Conservation (phyloP, 805 yeast genomes). For the Candida argentea region DNA sequence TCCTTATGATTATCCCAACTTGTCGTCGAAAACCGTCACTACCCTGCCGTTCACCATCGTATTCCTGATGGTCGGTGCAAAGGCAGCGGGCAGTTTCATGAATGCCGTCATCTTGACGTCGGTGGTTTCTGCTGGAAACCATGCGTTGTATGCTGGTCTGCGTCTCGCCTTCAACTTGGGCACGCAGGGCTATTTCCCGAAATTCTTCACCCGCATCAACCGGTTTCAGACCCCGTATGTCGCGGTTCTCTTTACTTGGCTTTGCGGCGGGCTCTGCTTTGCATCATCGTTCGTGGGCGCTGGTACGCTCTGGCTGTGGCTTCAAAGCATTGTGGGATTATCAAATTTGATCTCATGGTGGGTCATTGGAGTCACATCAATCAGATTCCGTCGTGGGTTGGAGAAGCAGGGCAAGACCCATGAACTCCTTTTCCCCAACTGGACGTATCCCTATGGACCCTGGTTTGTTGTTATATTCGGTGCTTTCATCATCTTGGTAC, state of each 20-base stretch:
- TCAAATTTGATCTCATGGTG: slow-evolving; percentile 45
- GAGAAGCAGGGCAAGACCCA: slow-evolving; percentile 32
- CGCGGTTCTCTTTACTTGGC: slow-evolving; percentile 41
- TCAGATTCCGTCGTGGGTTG: slow-evolving; percentile 39
- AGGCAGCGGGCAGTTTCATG: slow-evolving; percentile 32
- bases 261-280: slow-evolving; percentile 47
- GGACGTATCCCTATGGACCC: slow-evolving; percentile 46
- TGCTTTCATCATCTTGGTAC: slow-evolving; percentile 36
- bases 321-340: slow-evolving; percentile 43
- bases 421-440: slow-evolving; percentile 32
- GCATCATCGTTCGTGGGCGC: slow-evolving; percentile 49
- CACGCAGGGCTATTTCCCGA: slow-evolving; percentile 37
- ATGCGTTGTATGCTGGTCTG: slow-evolving; percentile 42
- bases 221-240: slow-evolving; percentile 39
- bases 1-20: slow-evolving; percentile 27
- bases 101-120: slow-evolving; percentile 49
- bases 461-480: slow-evolving; percentile 35
- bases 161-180: slow-evolving; percentile 42
- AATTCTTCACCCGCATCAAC: slow-evolving; percentile 30
- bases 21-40: slow-evolving; percentile 16
- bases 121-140: slow-evolving; percentile 46
- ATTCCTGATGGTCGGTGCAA: slow-evolving; percentile 32
- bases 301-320: slow-evolving; percentile 44
- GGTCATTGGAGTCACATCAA: slow-evolving; percentile 37
- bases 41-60: slow-evolving; percentile 35